Conservation (phyloP, 1,139 yeast species). For the Suhomyces wounanorum region DNA sequence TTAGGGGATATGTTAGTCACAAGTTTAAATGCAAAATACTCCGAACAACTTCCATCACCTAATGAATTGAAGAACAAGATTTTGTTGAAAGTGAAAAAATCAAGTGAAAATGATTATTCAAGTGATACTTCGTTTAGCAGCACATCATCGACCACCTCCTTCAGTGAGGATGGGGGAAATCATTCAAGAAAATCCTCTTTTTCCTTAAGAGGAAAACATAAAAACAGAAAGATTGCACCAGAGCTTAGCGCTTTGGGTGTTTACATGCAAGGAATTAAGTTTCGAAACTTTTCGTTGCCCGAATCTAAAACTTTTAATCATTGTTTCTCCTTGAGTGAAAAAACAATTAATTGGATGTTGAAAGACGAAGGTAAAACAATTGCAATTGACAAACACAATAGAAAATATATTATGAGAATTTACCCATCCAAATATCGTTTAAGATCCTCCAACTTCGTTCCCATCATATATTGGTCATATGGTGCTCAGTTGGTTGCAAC, state of each 20-base stretch:
- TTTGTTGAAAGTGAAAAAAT: slow-evolving; percentile 73
- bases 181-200: slow-evolving; percentile 20
- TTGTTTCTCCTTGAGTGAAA: slow-evolving; percentile 84
- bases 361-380: slow-evolving; percentile 57
- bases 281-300: slow-evolving; percentile 80
- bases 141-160: slow-evolving; percentile 33
- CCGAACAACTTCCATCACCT: slow-evolving; percentile 66
- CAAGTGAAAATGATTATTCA: slow-evolving; percentile 27
- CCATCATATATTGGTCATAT: slow-evolving; percentile 73
- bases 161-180: slow-evolving; percentile 48
- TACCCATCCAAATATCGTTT: slow-evolving; percentile 83
- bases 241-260: slow-evolving; percentile 65
- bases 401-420: slow-evolving; percentile 72
- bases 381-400: slow-evolving; percentile 73
- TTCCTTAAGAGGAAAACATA: slow-evolving; percentile 26
- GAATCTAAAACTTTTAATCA: slow-evolving; percentile 82
- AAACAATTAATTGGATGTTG: slow-evolving; percentile 60
- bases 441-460: slow-evolving; percentile 78
- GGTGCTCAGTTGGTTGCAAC: slow-evolving; percentile 97
- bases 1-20: slow-evolving; percentile 63
- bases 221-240: slow-evolving; percentile 31
- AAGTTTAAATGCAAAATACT: slow-evolving; percentile 34
- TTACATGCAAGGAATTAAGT: slow-evolving; percentile 72
- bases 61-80: slow-evolving; percentile 65
- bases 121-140: neutral